Percentiles rank a stretch among this genome's conserved stretches.
Evolutionary conservation across 768 basidiomycete species (phyloP).

Genomic region (Scleroderma citrinum): DNA sequence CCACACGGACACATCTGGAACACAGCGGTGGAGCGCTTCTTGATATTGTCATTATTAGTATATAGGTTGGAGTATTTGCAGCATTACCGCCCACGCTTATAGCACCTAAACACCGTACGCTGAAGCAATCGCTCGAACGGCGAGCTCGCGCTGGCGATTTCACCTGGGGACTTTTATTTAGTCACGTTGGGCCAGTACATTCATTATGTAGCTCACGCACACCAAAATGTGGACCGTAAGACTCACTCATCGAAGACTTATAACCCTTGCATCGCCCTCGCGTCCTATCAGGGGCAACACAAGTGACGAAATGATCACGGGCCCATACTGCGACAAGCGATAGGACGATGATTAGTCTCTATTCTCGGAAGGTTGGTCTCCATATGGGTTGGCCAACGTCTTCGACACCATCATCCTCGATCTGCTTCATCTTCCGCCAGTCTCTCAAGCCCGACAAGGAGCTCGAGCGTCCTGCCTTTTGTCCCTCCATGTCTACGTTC

Average conservation of each 20-base stretch:
- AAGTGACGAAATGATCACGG: slow-evolving; percentile 73
- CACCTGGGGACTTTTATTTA: neutral
- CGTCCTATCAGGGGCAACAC: slow-evolving; percentile 72
- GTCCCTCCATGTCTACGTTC: neutral
- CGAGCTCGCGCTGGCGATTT: slow-evolving; percentile 1
- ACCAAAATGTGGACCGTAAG: neutral
- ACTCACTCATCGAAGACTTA: slow-evolving; percentile 72
- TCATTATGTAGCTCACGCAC: neutral
- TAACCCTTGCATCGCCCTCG: slow-evolving; percentile 35
- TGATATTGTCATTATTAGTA: neutral
- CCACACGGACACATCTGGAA: neutral
- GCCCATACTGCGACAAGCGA: slow-evolving; percentile 84
- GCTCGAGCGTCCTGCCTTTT: neutral
- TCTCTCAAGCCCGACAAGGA: neutral
- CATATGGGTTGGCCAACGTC: neutral
- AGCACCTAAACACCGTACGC: slow-evolving; percentile 90
- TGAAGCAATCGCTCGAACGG: slow-evolving; percentile 84
- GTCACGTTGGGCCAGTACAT: neutral
- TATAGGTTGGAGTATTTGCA: no score
- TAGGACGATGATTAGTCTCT: slow-evolving; percentile 76
- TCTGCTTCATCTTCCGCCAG: neutral
- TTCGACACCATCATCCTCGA: neutral
- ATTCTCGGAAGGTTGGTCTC: slow-evolving; percentile 34
- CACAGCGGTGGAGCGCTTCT: neutral
- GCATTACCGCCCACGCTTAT: no score